Conservation (phyloP, 148 eudicot species). For the Camellia lanceoleosa region DNA sequence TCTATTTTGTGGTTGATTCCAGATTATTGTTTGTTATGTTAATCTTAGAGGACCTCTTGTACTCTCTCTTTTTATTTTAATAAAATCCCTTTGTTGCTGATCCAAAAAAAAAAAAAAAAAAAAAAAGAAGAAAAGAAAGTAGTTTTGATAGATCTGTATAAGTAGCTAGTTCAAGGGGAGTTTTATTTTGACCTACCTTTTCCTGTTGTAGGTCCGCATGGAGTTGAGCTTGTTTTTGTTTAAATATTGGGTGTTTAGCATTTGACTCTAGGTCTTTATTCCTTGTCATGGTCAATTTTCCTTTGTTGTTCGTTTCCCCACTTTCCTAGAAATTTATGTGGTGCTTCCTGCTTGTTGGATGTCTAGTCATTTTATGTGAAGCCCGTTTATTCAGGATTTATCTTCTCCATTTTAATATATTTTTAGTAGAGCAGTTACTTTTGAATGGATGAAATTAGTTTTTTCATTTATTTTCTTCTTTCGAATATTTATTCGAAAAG, state of each 20-base stretch:
- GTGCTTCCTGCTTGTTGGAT: not conserved
- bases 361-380: not conserved
- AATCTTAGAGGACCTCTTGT: no score
- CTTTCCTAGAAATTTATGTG: not conserved
- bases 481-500: not conserved
- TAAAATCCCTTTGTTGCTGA: no score
- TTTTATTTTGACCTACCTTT: not conserved
- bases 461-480: not conserved
- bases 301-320: not conserved
- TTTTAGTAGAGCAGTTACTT: not conserved
- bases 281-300: not conserved
- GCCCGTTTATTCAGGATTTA: not conserved
- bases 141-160: not conserved
- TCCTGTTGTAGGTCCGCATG: not conserved
- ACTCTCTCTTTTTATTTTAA: no score
- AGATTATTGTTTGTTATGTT: no score
- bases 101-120: no score
- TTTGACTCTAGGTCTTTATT: not conserved
- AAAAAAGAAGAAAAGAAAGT: no score
- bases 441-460: not conserved
- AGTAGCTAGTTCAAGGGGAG: not conserved
- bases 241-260: not conserved
- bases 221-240: not conserved
- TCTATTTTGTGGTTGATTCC: no score
- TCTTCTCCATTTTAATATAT: not conserved